A percentile compares a stretch with the other conserved stretches of the same genome.
phyloP scores from a whole-genome alignment of 495 filamentous ascomycete species.

The Pseudomonodictys pantanalensis region DNA sequence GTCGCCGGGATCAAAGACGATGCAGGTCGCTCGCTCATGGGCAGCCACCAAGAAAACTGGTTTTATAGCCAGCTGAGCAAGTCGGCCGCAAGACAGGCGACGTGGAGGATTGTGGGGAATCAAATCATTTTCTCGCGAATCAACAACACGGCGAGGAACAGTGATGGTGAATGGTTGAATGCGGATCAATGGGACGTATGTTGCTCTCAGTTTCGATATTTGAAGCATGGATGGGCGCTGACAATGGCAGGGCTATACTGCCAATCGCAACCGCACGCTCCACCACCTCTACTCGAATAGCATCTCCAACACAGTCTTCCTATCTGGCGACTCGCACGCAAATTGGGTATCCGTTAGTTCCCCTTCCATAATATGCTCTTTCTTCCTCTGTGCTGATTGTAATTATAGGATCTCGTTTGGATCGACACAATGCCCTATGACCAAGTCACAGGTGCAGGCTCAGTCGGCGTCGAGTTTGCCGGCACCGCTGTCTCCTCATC shows the following conservation, averaged over 20 bases:
- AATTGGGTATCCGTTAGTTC: slow-evolving; percentile 66
- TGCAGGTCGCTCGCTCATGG: slow-evolving; percentile 60
- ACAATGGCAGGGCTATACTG: slow-evolving; percentile 61
- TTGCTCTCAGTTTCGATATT: neutral
- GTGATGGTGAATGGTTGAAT: slow-evolving; percentile 11
- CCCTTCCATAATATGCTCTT: too few relatives aligned
- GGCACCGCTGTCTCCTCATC: slow-evolving; percentile 59
- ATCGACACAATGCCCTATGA: slow-evolving; percentile 56
- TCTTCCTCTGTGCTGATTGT: too few relatives aligned
- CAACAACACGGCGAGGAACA: slow-evolving; percentile 11
- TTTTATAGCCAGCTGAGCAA: slow-evolving; percentile 58
- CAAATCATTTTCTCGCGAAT: slow-evolving; percentile 63
- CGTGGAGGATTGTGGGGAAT: slow-evolving; percentile 64
- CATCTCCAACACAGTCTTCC: slow-evolving; percentile 64
- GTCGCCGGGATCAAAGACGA: slow-evolving; percentile 55
- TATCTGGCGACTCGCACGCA: slow-evolving; percentile 63
- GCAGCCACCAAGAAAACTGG: slow-evolving; percentile 64
- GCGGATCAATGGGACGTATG: slow-evolving; percentile 23
- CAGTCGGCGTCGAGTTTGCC: slow-evolving; percentile 66
- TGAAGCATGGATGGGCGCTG: slow-evolving; percentile 52
- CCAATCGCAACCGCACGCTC: slow-evolving; percentile 62
- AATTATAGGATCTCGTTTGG: slow-evolving; percentile 65
- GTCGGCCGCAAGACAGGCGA: slow-evolving; percentile 52
- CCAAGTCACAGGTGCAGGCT: slow-evolving; percentile 52
- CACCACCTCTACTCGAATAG: slow-evolving; percentile 57